Conservation (phyloP, 306 rosid species). For the Inga oerstediana region DNA sequence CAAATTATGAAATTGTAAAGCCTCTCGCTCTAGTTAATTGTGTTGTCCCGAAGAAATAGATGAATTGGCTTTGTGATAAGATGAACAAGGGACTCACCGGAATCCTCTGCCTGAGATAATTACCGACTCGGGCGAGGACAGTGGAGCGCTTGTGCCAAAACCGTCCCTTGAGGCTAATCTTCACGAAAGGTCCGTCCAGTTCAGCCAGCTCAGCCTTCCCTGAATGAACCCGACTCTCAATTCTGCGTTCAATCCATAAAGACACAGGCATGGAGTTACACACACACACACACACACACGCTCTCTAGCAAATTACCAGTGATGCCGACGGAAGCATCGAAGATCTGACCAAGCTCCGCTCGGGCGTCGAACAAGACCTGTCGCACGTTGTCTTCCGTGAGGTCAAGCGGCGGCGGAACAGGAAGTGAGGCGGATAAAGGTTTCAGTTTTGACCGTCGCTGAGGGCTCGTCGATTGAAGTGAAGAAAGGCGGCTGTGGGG, state of each 20-base stretch:
- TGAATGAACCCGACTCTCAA: constrained; percentile 12
- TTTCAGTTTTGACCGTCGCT: constrained; percentile 21
- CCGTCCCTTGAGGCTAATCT: constrained; percentile 81
- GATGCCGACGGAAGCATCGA: constrained; percentile 88
- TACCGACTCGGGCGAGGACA: constrained; percentile 72
- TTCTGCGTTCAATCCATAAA: not conserved
- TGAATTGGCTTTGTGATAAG: not conserved
- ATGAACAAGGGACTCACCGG: constrained; percentile 58
- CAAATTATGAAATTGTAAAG: not conserved
- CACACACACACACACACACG: no score
- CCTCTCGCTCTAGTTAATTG: not conserved
- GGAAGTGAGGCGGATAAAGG: constrained; percentile 50
- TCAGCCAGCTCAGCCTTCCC: constrained; percentile 80
- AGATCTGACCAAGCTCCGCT: constrained; percentile 68
- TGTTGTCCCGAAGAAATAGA: not conserved
- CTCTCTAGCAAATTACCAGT: constrained; percentile 51
- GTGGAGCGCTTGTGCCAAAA: constrained; percentile 91
- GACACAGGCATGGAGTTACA: not conserved
- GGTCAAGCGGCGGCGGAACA: constrained; percentile 64
- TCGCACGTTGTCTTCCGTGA: constrained; percentile 71
- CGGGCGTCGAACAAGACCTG: constrained; percentile 75
- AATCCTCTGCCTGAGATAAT: constrained; percentile 85
- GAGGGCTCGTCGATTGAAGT: not conserved
- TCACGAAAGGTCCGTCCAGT: constrained; percentile 87
- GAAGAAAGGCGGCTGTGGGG: constrained; percentile 17